Evolutionary conservation across 139 green algal genomes (phyloP).

Genomic region (Limnomonas spitsbergensis): DNA sequence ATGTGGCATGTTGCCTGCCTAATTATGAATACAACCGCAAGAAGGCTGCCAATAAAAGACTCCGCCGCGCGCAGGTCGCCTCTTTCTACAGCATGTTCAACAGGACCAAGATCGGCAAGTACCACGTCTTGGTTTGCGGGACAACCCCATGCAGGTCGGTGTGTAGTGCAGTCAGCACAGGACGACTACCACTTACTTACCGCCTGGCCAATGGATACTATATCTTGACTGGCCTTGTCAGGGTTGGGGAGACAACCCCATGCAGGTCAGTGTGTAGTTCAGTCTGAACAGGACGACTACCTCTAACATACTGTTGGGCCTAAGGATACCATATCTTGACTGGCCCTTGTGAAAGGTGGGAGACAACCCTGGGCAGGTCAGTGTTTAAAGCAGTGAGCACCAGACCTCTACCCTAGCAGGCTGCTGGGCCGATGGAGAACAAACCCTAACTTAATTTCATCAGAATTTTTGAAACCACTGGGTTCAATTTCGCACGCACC

Average conservation of each 20-base stretch:
- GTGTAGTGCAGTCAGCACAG: too few relatives aligned
- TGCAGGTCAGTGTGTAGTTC: too few relatives aligned
- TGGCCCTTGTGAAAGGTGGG: slow-evolving; percentile 96
- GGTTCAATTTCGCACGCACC: too few relatives aligned
- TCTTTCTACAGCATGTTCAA: slow-evolving; percentile 99
- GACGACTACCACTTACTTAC: too few relatives aligned
- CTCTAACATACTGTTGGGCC: slow-evolving; percentile 99
- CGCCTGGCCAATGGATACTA: slow-evolving; percentile 98
- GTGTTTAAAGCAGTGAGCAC: too few relatives aligned
- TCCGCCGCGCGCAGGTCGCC: slow-evolving; percentile 77
- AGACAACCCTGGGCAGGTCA: slow-evolving; percentile 91
- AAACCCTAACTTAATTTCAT: slow-evolving; percentile 93
- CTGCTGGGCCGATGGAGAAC: slow-evolving; percentile 97
- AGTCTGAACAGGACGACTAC: too few relatives aligned
- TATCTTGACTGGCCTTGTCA: slow-evolving; percentile 95
- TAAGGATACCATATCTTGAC: slow-evolving; percentile 93
- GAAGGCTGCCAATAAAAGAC: too few relatives aligned
- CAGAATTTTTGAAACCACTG: too few relatives aligned
- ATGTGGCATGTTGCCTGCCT: too few relatives aligned
- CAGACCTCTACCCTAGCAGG: too few relatives aligned
- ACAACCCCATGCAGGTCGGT: slow-evolving; percentile 93
- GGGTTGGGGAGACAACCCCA: slow-evolving; percentile 95
- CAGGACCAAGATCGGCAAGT: slow-evolving; percentile 90
- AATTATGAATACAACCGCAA: too few relatives aligned
- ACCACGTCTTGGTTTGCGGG: slow-evolving; percentile 96